Evolutionary conservation across 305 asterid genomes (phyloP).

Genomic region (Fraxinus paxiana): DNA sequence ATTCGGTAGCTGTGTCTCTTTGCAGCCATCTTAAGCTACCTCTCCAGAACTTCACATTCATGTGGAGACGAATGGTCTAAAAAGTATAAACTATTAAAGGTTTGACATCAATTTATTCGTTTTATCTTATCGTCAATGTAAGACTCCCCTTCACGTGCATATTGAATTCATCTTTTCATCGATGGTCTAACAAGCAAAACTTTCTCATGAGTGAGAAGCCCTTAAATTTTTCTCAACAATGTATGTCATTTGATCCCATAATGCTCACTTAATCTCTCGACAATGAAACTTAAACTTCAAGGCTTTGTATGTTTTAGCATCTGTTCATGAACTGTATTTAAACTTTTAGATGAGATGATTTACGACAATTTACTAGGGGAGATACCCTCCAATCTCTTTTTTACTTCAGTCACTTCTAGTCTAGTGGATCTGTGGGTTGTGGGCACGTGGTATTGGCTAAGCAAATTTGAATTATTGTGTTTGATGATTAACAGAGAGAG

Average conservation of each 20-base stretch:
- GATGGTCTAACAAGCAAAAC: no score
- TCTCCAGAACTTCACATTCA: background rate
- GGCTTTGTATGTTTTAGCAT: background rate
- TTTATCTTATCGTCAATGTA: background rate
- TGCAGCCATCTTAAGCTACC: constrained; percentile 29
- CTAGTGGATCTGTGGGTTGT: constrained; percentile 22
- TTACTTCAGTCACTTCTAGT: constrained; percentile 20
- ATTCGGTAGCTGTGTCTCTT: constrained; percentile 15
- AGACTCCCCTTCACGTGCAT: background rate
- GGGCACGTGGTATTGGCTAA: constrained; percentile 40
- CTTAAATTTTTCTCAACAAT: background rate
- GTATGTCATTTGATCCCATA: background rate
- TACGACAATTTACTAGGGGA: background rate
- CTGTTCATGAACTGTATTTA: background rate
- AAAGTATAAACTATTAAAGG: background rate
- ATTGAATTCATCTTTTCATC: no score
- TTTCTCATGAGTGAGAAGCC: background rate
- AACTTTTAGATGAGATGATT: background rate
- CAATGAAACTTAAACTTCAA: background rate
- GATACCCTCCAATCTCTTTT: constrained; percentile 28
- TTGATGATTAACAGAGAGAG: constrained; percentile 9
- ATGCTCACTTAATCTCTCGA: background rate
- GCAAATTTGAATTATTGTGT: constrained; percentile 11
- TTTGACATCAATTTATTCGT: background rate
- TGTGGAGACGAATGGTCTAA: background rate